A percentile compares a stretch with the other conserved stretches of the same genome.
phyloP scores from a whole-genome alignment of 2,329 filamentous ascomycete genomes.

The Scleromitrula shiraiana region DNA sequence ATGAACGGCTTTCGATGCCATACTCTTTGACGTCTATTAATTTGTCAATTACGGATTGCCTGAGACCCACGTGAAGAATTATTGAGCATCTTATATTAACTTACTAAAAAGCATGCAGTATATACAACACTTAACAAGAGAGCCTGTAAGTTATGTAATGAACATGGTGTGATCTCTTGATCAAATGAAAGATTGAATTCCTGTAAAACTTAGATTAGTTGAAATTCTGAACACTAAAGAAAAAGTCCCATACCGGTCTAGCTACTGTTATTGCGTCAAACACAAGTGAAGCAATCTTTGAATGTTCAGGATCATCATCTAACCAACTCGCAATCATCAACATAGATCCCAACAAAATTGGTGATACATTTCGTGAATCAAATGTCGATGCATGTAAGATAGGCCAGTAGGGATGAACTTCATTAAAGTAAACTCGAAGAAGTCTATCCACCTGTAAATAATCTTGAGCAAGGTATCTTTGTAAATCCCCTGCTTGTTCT shows the following conservation, averaged over 20 bases:
- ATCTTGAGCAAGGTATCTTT: background rate
- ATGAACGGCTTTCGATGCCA: constrained; percentile 1
- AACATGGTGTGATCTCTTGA: background rate
- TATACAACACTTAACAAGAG: constrained; percentile 3
- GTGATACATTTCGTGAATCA: background rate
- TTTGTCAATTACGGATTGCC: background rate
- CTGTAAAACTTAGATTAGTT: background rate
- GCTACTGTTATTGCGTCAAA: constrained; percentile 4
- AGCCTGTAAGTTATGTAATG: constrained; percentile 1
- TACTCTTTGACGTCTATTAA: background rate
- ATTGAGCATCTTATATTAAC: too few relatives aligned
- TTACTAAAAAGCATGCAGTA: background rate
- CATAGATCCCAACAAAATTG: constrained; percentile 2
- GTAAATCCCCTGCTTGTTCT: background rate
- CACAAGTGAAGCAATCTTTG: background rate
- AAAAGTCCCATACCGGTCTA: background rate
- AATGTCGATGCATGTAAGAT: constrained; percentile 3
- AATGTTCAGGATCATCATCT: background rate
- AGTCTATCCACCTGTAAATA: background rate
- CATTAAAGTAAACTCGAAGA: background rate
- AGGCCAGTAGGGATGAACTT: constrained; percentile 3
- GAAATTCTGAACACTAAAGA: background rate
- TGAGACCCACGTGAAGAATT: too few relatives aligned
- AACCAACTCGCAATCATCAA: background rate
- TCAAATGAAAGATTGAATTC: background rate